Evolutionary conservation across 768 basidiomycete genomes (phyloP).

Genomic region (Serendipita sp.): DNA sequence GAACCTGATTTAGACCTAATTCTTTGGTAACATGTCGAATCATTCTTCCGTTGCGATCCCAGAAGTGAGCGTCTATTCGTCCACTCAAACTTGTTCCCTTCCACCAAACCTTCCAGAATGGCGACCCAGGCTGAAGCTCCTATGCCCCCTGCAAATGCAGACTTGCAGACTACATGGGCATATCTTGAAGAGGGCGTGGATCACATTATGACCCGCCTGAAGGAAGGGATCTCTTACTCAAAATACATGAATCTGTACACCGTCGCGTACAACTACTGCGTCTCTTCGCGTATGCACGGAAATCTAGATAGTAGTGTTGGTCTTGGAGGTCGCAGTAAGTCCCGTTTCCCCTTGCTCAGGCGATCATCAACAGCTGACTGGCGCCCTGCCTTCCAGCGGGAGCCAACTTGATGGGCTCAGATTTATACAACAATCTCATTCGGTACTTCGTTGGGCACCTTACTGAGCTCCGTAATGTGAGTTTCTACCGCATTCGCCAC

Average conservation of each 20-base stretch:
- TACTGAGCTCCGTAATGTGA: slow-evolving; percentile 42
- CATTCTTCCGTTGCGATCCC: background rate
- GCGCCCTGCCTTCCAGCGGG: slow-evolving; percentile 38
- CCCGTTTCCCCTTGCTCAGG: slow-evolving; percentile 15
- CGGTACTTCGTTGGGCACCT: slow-evolving; percentile 80
- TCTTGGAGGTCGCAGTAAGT: slow-evolving; percentile 16
- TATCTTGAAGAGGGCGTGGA: slow-evolving; percentile 77
- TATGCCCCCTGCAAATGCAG: slow-evolving; percentile 53
- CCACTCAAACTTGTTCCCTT: slow-evolving; percentile 18
- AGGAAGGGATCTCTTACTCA: slow-evolving; percentile 76
- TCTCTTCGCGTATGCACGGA: slow-evolving; percentile 39
- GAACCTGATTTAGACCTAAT: background rate
- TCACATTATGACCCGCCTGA: slow-evolving; percentile 83
- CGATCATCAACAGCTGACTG: slow-evolving; percentile 8
- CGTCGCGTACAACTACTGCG: slow-evolving; percentile 96
- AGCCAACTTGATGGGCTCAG: slow-evolving; percentile 91
- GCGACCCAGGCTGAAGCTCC: slow-evolving; percentile 14
- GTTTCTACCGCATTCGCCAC: slow-evolving; percentile 13
- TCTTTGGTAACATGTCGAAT: background rate
- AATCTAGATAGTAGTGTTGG: slow-evolving; percentile 22
- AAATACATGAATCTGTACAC: slow-evolving; percentile 84
- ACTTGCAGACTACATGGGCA: slow-evolving; percentile 72
- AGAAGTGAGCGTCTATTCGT: slow-evolving; percentile 1
- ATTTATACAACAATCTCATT: slow-evolving; percentile 90
- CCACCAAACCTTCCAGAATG: background rate